Evolutionary conservation across 192 early-diverging fungal species (phyloP).

Genomic region (Phlyctochytrium planicorne): DNA sequence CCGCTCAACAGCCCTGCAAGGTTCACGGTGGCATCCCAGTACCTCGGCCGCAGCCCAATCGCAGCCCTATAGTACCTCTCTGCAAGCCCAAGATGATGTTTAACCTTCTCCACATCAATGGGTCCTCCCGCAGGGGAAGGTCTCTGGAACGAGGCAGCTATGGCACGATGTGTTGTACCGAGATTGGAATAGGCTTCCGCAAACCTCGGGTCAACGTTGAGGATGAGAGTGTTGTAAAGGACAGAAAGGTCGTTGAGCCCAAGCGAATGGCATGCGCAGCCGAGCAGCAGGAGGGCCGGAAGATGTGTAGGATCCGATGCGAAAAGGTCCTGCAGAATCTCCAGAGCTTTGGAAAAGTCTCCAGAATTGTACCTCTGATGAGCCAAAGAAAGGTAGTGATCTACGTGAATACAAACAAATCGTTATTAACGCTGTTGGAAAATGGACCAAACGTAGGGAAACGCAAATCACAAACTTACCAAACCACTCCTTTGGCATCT

Average conservation of each 20-base stretch:
- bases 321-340: slow-evolving; percentile 36
- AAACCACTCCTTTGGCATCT: not conserved
- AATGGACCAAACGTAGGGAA: too few species aligned
- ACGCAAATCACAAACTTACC: not conserved
- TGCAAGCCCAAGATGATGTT: too few species aligned
- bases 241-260: slow-evolving; percentile 70
- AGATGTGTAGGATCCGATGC: slow-evolving; percentile 53
- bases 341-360: slow-evolving; percentile 37
- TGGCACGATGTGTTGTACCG: slow-evolving; percentile 83
- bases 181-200: slow-evolving; percentile 92
- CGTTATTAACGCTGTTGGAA: too few species aligned
- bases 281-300: slow-evolving; percentile 81
- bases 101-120: slow-evolving; percentile 5
- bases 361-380: slow-evolving; percentile 42
- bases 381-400: too few species aligned
- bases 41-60: slow-evolving; percentile 78
- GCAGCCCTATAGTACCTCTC: slow-evolving; percentile 85
- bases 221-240: slow-evolving; percentile 78
- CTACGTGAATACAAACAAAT: too few species aligned
- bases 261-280: slow-evolving; percentile 83
- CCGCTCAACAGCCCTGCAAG: slow-evolving; percentile 78
- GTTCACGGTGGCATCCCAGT: slow-evolving; percentile 92
- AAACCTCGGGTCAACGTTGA: slow-evolving; percentile 78
- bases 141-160: not conserved
- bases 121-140: not conserved